phyloP scores from a whole-genome alignment of 176 grass and related monocot genomes.

The Luzula sylvatica region DNA sequence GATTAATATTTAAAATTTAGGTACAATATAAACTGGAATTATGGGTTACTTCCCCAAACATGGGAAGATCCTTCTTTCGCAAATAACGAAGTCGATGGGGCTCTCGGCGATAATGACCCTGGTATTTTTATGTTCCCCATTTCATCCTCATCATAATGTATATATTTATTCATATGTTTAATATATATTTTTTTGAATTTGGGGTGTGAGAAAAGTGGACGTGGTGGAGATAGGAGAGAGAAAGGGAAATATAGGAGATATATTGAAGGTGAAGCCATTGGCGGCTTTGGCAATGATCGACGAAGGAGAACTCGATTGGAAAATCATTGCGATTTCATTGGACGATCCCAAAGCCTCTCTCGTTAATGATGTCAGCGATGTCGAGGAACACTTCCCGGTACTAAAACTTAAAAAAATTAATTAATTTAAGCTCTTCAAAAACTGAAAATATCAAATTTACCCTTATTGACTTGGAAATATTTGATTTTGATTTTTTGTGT shows the following conservation, averaged over 20 bases:
- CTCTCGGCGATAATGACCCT: slow-evolving; percentile 93
- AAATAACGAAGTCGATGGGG: slow-evolving; percentile 85
- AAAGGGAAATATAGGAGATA: slow-evolving; percentile 66
- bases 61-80: slow-evolving; percentile 88
- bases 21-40: slow-evolving; percentile 97
- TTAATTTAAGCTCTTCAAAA: too few relatives aligned
- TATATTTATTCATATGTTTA: neutral
- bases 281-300: slow-evolving; percentile 99
- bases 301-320: slow-evolving; percentile 97
- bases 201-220: slow-evolving; percentile 49
- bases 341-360: slow-evolving; percentile 95
- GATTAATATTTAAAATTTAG: slow-evolving; percentile 18
- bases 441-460: too few relatives aligned
- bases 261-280: slow-evolving; percentile 95
- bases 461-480: too few relatives aligned
- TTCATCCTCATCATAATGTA: neutral
- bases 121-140: slow-evolving; percentile 31
- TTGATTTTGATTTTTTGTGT: too few relatives aligned
- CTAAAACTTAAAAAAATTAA: slow-evolving; percentile 8
- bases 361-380: slow-evolving; percentile 87
- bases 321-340: slow-evolving; percentile 92
- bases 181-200: slow-evolving; percentile 5
- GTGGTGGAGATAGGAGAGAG: slow-evolving; percentile 97
- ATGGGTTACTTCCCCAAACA: slow-evolving; percentile 84
- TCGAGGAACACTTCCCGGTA: slow-evolving; percentile 97